Evolutionary conservation across 305 asterid species (phyloP).

Genomic region (Fraxinus paxiana): DNA sequence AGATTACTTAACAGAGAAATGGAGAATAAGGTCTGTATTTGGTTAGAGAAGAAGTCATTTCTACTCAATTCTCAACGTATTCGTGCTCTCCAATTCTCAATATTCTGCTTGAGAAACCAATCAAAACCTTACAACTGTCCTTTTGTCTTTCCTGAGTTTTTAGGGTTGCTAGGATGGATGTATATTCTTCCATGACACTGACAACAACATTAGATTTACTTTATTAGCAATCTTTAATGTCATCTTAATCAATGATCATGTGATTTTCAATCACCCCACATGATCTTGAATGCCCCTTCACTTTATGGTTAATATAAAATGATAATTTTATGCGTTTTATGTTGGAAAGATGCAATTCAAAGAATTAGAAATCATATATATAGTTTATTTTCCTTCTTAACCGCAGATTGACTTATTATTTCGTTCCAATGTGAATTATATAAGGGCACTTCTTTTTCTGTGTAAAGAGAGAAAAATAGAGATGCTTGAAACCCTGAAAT

Average conservation of each 20-base stretch:
- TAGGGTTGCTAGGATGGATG: slow-evolving; percentile 30
- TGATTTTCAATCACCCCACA: slow-evolving; percentile 48
- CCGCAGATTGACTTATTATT: not conserved
- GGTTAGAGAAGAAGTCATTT: slow-evolving; percentile 3
- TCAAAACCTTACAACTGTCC: slow-evolving; percentile 35
- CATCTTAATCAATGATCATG: slow-evolving; percentile 41
- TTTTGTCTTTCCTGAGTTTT: slow-evolving; percentile 34
- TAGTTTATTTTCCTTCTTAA: not conserved
- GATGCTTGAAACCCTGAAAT: not conserved
- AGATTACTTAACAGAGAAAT: not conserved
- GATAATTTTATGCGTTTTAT: slow-evolving; percentile 5
- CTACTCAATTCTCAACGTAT: slow-evolving; percentile 11
- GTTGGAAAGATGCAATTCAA: not conserved
- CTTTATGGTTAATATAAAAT: slow-evolving; percentile 18
- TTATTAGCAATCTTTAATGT: slow-evolving; percentile 10
- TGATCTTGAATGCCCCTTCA: slow-evolving; percentile 32
- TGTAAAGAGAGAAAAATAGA: not conserved
- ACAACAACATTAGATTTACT: slow-evolving; percentile 18
- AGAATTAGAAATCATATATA: too few species aligned
- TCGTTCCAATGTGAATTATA: not conserved
- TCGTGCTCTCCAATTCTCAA: slow-evolving; percentile 60
- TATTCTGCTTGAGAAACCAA: slow-evolving; percentile 29
- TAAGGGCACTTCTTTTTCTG: too few species aligned
- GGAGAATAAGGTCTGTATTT: not conserved
- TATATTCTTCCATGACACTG: slow-evolving; percentile 50